Conservation (phyloP, 306 rosid species). For the Acacia acuminata region DNA sequence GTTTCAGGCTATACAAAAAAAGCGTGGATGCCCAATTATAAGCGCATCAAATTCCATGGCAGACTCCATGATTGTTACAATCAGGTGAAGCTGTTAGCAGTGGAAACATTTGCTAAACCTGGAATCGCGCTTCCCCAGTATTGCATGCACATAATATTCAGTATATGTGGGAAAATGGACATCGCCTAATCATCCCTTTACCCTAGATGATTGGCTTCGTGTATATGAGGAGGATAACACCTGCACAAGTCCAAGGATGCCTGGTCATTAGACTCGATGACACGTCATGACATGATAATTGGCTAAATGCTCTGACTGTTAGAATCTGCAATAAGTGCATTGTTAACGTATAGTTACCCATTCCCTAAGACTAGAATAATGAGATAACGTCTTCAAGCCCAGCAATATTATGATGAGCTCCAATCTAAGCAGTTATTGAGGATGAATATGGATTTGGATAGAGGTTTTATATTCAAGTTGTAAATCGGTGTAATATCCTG, state of each 20-base stretch:
- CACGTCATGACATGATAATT: neutral
- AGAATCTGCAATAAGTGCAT: neutral
- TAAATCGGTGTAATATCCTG: neutral
- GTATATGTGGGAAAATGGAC: neutral
- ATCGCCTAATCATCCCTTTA: conserved; percentile 38
- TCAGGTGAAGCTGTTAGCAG: neutral
- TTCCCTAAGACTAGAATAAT: neutral
- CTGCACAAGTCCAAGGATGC: conserved; percentile 45
- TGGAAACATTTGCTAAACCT: neutral
- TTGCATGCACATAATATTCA: neutral
- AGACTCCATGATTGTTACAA: neutral
- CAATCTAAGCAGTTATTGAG: neutral
- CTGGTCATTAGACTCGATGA: neutral
- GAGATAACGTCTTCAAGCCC: neutral
- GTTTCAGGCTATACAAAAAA: neutral
- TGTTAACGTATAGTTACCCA: neutral
- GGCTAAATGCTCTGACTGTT: neutral
- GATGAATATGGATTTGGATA: conserved; percentile 1
- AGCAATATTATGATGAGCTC: neutral
- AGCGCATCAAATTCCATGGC: neutral
- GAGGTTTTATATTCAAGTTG: conserved; percentile 11
- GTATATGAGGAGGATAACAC: conserved; percentile 72
- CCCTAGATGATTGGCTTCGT: conserved; percentile 33
- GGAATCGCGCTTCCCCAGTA: neutral
- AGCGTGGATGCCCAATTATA: neutral